Evolutionary conservation across 2,329 filamentous ascomycete genomes (phyloP).

Genomic region (Trichophyton mentagrophytes): DNA sequence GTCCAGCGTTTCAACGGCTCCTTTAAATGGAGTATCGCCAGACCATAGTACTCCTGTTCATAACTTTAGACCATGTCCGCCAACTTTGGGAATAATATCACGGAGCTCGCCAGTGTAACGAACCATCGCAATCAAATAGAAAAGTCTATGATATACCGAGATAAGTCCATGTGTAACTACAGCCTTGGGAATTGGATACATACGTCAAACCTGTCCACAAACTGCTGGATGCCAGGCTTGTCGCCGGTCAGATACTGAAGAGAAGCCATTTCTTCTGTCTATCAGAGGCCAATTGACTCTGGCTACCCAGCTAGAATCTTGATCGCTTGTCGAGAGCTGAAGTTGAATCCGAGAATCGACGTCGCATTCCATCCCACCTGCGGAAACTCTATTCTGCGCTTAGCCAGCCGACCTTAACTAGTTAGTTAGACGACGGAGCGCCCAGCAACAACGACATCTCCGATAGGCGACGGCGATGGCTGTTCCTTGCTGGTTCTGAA

Average conservation of each 20-base stretch:
- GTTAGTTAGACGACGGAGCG: not conserved
- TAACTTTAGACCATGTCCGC: conserved; percentile 13
- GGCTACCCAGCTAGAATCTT: not conserved
- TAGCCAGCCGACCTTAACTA: not conserved
- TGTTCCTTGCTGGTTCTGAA: too few species aligned
- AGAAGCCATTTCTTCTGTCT: not conserved
- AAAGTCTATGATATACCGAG: conserved; percentile 51
- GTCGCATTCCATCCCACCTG: not conserved
- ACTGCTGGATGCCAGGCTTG: conserved; percentile 60
- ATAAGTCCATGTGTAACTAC: not conserved
- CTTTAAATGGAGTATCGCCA: conserved; percentile 77
- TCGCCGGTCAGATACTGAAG: conserved; percentile 64
- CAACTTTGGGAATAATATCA: not conserved
- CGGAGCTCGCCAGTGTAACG: conserved; percentile 14
- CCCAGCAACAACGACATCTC: not conserved
- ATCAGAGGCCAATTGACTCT: not conserved
- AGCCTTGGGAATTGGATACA: conserved; percentile 27
- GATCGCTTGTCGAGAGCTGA: not conserved
- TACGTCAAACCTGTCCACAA: conserved; percentile 86
- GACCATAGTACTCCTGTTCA: conserved; percentile 86
- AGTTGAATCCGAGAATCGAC: not conserved
- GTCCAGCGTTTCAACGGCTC: conserved; percentile 71
- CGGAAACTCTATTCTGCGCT: not conserved
- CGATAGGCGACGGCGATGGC: not conserved
- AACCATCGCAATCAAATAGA: conserved; percentile 94